Evolutionary conservation across 441 rosid species (phyloP), one percentile per base, ranked within the genome.

Genomic region (Mallotus repandus): DNA sequence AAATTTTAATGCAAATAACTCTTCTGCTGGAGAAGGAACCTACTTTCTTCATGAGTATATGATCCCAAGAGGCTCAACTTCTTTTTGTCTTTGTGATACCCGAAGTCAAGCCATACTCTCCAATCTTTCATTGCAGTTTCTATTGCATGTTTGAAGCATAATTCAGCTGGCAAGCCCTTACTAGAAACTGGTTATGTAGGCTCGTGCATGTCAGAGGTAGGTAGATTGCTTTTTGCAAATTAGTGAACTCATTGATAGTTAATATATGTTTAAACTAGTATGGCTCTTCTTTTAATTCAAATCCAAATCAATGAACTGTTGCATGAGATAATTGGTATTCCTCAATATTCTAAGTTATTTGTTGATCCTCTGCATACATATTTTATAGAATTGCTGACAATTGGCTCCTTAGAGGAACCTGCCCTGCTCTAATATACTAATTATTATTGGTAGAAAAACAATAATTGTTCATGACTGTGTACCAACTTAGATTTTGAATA

Each of bases 71-170:
- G 77, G 82, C 59, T 89, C 92, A 68, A 76, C 86, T 65, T 83
- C 93, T 4, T 86, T 93, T 75, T 87, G 94, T 79, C 83, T 91
- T 54, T 90, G 79, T 19, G 97, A 90, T 71, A 86, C 97, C 32
- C 90, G 89, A 50, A 77, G 94, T 21, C n/a, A n/a, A n/a, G n/a
- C n/a, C n/a, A n/a, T n/a, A 25, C 69, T 58, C 21, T 18, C 67
- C 45, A 68, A 1, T 72, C 58, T 56, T 63, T 74, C 21, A 8
- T 4, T 22, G 69, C 68, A 79, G 87, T 75, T 60, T 79, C 80
- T 25, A 71, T 81, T 21, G 62, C 16, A 19, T 66, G 74, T 74
- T 74, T 72, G 57, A 80, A 80, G 69, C 77, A 77, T 68, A 83
- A 74, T 73, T 64, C 85, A 66, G 73, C 66, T 52, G 76, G 78